Evolutionary conservation across 2,329 filamentous ascomycete species (phyloP), one percentile per base, ranked within the genome.

Genomic region (Fonsecaea multimorphosa): DNA sequence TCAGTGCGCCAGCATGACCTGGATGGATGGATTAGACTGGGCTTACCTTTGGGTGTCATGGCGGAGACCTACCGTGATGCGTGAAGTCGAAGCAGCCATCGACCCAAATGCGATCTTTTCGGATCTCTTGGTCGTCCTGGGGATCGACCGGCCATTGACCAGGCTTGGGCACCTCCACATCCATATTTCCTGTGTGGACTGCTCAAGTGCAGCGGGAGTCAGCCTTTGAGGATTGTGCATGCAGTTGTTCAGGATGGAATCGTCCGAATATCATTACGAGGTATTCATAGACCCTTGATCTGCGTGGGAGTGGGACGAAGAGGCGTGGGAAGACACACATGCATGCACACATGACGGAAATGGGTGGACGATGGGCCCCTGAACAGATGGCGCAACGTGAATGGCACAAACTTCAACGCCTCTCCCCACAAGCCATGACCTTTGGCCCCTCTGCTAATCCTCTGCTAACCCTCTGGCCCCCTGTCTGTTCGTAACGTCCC

Each of bases 21-120:
- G 74, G 16, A 54, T 94, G 74, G 16, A 54, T 22, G 27, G 49
- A 44, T 55, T 34, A 57, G 63, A 58, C 29, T 31, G 55, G 58
- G 58, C 65, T 49, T 66, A 67, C 66, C 65, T 64, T 38, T 59
- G 14, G n/a, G 52, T n/a, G n/a, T 57, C 27, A 53, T 62, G 32
- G 36, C 63, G 58, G 49, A 38, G 27, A 73, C 81, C 71, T 78
- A 92, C 91, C 95, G 78, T 98, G 95, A 78, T 99, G 95, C 81
- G 93, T 96, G 80, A 99, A 99, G 82, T 99, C 95, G 82, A 97
- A 99, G 84, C 95, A 99, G 69, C 95, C 95, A 78, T 99, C 95
- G 29, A 99, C 91, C 96, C 96, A 99, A 74, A 99, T 91, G 71
- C 94, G 89, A 73, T 91, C 88, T 64, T 89, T 84, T 29, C 79